Base-by-base conservation (phyloP, 176 grass and related monocot species). In the Juncus inflexus region DNA sequence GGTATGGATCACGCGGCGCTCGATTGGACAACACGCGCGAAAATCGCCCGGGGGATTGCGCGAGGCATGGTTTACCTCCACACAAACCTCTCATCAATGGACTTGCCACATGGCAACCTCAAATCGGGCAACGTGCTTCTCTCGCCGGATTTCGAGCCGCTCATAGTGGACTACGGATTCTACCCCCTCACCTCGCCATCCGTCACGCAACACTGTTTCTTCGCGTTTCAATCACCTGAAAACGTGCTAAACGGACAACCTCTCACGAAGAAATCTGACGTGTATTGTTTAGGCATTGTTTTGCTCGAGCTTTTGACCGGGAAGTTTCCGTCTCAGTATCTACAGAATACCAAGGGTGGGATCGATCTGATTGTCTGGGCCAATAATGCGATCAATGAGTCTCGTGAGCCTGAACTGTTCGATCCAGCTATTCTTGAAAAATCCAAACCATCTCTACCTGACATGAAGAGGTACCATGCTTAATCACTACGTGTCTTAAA, bases 261-360 rank as follows among this genome's bases (percentile, higher is more conserved):
- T 15, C 66, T 77, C 16, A 39, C 49, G 3, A 72, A 76, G 19
- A 86, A 89, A 66, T 81, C 94, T 66, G 94, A 97, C 66, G 88
- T 91, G 5, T 91, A 91, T 81, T 89, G 94, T 74, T 76, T 97
- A 76, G 94, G 94, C 59, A n/a, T 97, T 67, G 50, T 91, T 28
- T 69, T 97, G 58, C 94, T 97, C 57, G 94, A 97, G 72, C 82
- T 97, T 55, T 84, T 97, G 70, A 97, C 87, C 0, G 92, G 92
- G 3, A 96, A 91, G 74, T 91, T 89, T 76, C 92, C 85, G 4
- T 62, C 92, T 12, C 87, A 91, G 52, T 97, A 97, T 65, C 76
- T 87, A 40, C 51, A 81, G 7, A 82, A 83, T 55, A 77, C 65
- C 19, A 84, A 86, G 50, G 92, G 92, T 7, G 92, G 92, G 16